Percentiles rank a stretch among this genome's conserved stretches.
Conservation (phyloP, 2,329 filamentous ascomycete species). For the Colletotrichum eremochloae region DNA sequence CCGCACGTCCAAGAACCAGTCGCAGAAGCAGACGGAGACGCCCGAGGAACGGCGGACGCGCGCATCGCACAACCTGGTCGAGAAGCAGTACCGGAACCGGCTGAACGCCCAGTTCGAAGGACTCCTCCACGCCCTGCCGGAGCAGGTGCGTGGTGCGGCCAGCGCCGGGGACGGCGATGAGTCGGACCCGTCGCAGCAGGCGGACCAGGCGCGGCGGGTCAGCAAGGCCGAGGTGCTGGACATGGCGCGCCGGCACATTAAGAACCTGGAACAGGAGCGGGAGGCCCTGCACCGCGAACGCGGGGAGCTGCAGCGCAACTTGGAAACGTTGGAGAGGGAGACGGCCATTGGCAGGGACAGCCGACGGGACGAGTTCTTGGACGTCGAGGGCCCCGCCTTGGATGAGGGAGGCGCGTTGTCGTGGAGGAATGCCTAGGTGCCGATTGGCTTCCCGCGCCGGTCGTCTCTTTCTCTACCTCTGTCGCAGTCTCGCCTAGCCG, state of each 20-base stretch:
- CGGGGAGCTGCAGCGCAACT: conserved; percentile 44
- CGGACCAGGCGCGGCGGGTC: conserved; percentile 47
- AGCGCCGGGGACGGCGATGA: conserved; percentile 25
- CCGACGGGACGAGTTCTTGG: conserved; percentile 26
- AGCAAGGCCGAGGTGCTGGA: conserved; percentile 55
- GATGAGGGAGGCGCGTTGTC: conserved; percentile 14
- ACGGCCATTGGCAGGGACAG: conserved; percentile 19
- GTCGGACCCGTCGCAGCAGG: conserved; percentile 33
- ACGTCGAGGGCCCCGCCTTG: conserved; percentile 19
- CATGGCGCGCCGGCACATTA: conserved; percentile 51
- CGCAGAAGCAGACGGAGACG: conserved; percentile 46
- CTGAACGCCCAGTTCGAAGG: conserved; percentile 51
- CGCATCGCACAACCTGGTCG: conserved; percentile 51
- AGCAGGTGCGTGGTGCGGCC: conserved; percentile 41
- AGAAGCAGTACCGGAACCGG: conserved; percentile 52
- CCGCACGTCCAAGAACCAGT: conserved; percentile 49
- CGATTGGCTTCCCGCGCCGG: background rate
- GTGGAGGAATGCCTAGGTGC: conserved; percentile 29
- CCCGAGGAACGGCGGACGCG: conserved; percentile 48
- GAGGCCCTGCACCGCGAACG: conserved; percentile 49
- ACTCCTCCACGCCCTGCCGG: conserved; percentile 48
- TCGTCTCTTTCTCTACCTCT: background rate
- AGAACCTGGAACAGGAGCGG: conserved; percentile 49
- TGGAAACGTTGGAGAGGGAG: conserved; percentile 35
- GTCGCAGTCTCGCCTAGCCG: background rate